Percentiles rank a stretch among this genome's conserved stretches.
These are phyloP conservation scores for Dictyostelium firmibasis DNA, from an alignment of 78 protist species.

Conservation along the genomic window DNA sequence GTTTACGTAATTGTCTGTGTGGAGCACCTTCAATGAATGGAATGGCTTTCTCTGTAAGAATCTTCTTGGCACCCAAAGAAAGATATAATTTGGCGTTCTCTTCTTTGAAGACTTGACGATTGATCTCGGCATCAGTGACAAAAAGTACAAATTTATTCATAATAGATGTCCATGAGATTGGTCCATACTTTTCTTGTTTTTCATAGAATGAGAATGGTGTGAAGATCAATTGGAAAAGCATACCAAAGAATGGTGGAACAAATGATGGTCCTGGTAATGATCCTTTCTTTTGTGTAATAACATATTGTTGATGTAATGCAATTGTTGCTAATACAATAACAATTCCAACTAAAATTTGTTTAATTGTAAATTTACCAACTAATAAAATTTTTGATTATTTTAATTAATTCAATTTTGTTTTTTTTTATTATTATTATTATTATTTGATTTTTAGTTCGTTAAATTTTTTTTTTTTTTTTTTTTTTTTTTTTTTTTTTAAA, in stretches of 20 bases:
- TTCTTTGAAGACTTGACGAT: conserved; percentile 73
- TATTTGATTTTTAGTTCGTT: too few species aligned
- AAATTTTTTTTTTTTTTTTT: background rate
- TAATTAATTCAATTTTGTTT: background rate
- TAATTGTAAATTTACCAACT: conserved; percentile 51
- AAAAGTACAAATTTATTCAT: conserved; percentile 62
- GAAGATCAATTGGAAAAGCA: conserved; percentile 77
- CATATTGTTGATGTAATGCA: conserved; percentile 67
- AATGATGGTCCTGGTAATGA: conserved; percentile 81
- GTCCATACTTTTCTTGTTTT: conserved; percentile 75
- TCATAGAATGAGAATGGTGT: conserved; percentile 70
- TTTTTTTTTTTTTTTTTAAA: background rate
- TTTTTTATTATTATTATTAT: background rate
- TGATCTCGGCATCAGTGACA: conserved; percentile 73
- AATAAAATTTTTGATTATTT: background rate
- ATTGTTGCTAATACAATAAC: conserved; percentile 34
- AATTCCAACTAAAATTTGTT: conserved; percentile 66
- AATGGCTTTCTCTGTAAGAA: conserved; percentile 77
- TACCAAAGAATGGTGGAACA: conserved; percentile 83
- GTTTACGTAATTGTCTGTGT: conserved; percentile 81
- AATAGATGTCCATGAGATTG: conserved; percentile 79
- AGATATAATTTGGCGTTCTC: conserved; percentile 71
- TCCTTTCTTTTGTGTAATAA: conserved; percentile 33
- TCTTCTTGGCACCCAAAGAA: conserved; percentile 52
- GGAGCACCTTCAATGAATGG: conserved; percentile 76